Evolutionary conservation across 805 yeast genomes (phyloP).

Genomic region (Candida namnaoensis): DNA sequence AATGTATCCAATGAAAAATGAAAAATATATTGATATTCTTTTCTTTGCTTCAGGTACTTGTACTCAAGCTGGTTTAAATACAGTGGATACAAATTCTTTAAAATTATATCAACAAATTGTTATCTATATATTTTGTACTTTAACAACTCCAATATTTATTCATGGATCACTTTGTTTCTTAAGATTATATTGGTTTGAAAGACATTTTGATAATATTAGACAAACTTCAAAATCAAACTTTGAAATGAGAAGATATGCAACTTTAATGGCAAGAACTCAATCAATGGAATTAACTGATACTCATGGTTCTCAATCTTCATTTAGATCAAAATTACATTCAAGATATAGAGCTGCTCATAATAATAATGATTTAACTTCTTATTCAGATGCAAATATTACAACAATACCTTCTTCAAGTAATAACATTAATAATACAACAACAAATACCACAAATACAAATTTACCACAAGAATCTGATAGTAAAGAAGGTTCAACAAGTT

Average conservation of each 20-base stretch:
- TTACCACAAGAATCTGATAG: background rate
- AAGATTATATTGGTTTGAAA: slow-evolving; percentile 83
- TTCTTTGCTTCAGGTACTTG: slow-evolving; percentile 70
- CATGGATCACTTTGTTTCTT: slow-evolving; percentile 72
- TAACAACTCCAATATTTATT: slow-evolving; percentile 84
- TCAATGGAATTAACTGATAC: slow-evolving; percentile 9
- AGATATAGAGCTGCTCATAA: background rate
- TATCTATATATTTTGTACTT: slow-evolving; percentile 49
- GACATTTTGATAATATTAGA: slow-evolving; percentile 76
- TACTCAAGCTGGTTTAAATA: slow-evolving; percentile 90
- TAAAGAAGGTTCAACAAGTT: background rate
- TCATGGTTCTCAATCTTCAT: background rate
- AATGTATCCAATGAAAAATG: slow-evolving; percentile 65
- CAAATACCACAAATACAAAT: background rate
- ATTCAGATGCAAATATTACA: no score
- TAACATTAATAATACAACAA: background rate
- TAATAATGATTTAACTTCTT: no score
- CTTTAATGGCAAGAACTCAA: slow-evolving; percentile 47
- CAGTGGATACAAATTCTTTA: slow-evolving; percentile 58
- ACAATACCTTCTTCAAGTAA: no score
- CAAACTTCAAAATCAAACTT: slow-evolving; percentile 69
- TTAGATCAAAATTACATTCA: background rate
- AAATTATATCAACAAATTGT: slow-evolving; percentile 73
- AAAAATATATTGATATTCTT: slow-evolving; percentile 66
- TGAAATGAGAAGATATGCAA: slow-evolving; percentile 74